phyloP scores from a whole-genome alignment of 208 protist genomes.

The Herpetomonas tarakana region DNA sequence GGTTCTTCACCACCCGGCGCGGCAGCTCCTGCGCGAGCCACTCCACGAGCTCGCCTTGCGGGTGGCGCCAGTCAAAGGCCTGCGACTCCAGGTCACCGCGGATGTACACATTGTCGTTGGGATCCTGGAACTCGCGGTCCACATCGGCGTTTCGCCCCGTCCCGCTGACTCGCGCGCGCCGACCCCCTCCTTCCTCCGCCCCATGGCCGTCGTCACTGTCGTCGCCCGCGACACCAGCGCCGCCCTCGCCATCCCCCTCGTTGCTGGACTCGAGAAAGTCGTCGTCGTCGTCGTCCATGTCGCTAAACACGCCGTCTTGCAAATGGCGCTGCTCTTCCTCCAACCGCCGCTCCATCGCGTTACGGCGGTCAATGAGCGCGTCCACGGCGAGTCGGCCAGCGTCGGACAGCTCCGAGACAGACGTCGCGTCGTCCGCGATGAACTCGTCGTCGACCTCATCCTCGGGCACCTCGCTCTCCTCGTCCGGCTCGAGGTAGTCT shows the following conservation, averaged over 20 bases:
- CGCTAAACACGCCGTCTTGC: slow-evolving; percentile 85
- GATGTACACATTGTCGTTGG: slow-evolving; percentile 64
- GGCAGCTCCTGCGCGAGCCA: slow-evolving; percentile 90
- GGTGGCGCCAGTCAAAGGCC: slow-evolving; percentile 87
- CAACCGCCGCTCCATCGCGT: slow-evolving; percentile 50
- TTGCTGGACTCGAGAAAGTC: slow-evolving; percentile 27
- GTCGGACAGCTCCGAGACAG: slow-evolving; percentile 79
- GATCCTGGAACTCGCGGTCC: slow-evolving; percentile 12
- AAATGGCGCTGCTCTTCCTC: slow-evolving; percentile 64
- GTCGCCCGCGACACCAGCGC: slow-evolving; percentile 10
- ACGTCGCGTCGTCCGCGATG: slow-evolving; percentile 68
- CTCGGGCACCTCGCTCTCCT: slow-evolving; percentile 71
- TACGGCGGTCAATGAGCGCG: slow-evolving; percentile 69
- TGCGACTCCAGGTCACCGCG: slow-evolving; percentile 69
- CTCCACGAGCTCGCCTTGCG: slow-evolving; percentile 82
- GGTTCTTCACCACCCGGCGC: slow-evolving; percentile 83
- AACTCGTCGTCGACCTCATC: slow-evolving; percentile 76
- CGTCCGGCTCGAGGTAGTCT: slow-evolving; percentile 81
- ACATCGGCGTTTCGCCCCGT: neutral
- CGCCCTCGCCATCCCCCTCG: slow-evolving; percentile 16
- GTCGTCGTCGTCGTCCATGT: slow-evolving; percentile 55
- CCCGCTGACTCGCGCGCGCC: too few relatives aligned
- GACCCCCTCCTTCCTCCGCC: slow-evolving; percentile 15
- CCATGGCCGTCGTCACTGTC: slow-evolving; percentile 18
- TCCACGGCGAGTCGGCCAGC: slow-evolving; percentile 66